Percentiles rank a stretch among this genome's conserved stretches.
These are phyloP conservation scores for Exophiala sp. DNA, from an alignment of 2,329 filamentous ascomycete species.

Conservation along the genomic window DNA sequence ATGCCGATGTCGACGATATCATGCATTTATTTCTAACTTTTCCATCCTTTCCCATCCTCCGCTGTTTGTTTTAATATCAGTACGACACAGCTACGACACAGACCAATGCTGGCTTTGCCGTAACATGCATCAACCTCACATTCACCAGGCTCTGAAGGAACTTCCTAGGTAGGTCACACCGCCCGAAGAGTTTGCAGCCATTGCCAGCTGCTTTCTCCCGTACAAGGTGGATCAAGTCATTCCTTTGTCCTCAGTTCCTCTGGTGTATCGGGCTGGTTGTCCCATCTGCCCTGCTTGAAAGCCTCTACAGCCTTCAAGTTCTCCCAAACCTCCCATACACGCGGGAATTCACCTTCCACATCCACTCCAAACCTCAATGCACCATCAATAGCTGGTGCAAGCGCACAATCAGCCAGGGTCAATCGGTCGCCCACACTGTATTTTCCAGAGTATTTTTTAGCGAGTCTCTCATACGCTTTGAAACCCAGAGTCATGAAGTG, in stretches of 20 bases:
- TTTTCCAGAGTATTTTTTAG: constrained; percentile 38
- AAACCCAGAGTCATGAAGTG: constrained; percentile 53
- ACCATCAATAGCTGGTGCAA: constrained; percentile 58
- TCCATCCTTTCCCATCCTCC: no score
- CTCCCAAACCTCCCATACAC: constrained; percentile 45
- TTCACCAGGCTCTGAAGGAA: no score
- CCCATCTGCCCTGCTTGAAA: constrained; percentile 54
- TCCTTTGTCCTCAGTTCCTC: constrained; percentile 39
- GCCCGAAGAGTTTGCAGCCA: no score
- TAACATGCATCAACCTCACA: no score
- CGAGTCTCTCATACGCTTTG: constrained; percentile 53
- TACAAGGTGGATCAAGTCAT: not conserved
- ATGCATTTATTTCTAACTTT: no score
- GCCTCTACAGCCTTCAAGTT: constrained; percentile 49
- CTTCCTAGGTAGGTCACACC: no score
- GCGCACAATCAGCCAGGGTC: constrained; percentile 57
- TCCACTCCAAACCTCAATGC: constrained; percentile 56
- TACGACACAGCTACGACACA: no score
- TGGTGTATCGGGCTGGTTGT: constrained; percentile 53
- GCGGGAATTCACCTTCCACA: constrained; percentile 45
- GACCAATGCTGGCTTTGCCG: no score
- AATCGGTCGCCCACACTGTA: constrained; percentile 57
- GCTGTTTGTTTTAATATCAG: no score
- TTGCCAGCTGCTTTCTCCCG: no score
- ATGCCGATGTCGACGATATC: no score